Percentiles rank a stretch among this genome's conserved stretches.
These are phyloP conservation scores for Talaromyces stipitatus DNA, from an alignment of 495 filamentous ascomycete genomes.

Conservation along the genomic window DNA sequence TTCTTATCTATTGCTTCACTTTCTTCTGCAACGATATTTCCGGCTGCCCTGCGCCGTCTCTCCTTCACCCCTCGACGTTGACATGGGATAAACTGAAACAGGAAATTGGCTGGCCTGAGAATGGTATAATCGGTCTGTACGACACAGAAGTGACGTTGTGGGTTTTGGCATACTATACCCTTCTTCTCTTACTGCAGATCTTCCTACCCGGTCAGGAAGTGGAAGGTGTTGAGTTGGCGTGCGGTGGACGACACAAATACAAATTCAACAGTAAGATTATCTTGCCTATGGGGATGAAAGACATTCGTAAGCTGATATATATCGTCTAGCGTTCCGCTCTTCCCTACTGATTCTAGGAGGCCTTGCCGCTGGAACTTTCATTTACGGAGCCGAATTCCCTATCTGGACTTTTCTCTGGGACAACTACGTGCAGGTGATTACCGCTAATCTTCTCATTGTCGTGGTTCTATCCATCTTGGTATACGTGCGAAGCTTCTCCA, in stretches of 20 bases:
- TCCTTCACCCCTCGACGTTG: constrained; percentile 66
- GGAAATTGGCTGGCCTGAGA: constrained; percentile 71
- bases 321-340: constrained; percentile 60
- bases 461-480: constrained; percentile 62
- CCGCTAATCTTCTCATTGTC: constrained; percentile 70
- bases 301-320: constrained; percentile 8
- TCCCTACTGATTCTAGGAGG: constrained; percentile 60
- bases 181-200: constrained; percentile 66
- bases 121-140: constrained; percentile 56
- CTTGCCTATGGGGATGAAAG: not conserved
- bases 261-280: constrained; percentile 69
- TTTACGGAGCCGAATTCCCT: constrained; percentile 72
- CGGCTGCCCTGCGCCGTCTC: constrained; percentile 84
- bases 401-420: constrained; percentile 91
- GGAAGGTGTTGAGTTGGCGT: constrained; percentile 60
- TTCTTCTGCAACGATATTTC: constrained; percentile 90
- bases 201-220: constrained; percentile 69
- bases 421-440: constrained; percentile 80
- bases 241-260: constrained; percentile 74
- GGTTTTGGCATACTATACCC: constrained; percentile 70
- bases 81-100: constrained; percentile 61
- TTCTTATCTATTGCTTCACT: constrained; percentile 63
- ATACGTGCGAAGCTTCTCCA: constrained; percentile 72
- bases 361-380: constrained; percentile 62
- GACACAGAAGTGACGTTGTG: constrained; percentile 52